Conservation (phyloP, 2,329 filamentous ascomycete species). For the Aspergillus awamori region DNA sequence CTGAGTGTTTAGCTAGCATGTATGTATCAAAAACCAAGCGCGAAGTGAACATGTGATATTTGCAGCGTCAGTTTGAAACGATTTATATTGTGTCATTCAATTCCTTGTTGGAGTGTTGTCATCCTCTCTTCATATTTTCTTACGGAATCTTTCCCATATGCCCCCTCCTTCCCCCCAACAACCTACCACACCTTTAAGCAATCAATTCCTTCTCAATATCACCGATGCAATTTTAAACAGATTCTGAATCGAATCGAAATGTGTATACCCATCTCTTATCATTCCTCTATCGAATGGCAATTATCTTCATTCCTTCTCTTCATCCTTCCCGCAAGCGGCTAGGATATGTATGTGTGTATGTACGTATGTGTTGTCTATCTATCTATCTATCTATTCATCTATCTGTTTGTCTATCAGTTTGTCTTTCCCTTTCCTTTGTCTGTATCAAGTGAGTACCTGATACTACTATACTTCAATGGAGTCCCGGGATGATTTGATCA, state of each 20-base stretch:
- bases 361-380: too few relatives aligned
- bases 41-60: neutral
- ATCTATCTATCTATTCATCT: neutral
- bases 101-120: neutral
- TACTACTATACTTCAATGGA: neutral
- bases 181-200: neutral
- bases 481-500: neutral
- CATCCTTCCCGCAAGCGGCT: neutral
- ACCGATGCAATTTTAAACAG: neutral
- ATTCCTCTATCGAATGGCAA: neutral
- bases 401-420: neutral
- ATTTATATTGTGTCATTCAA: neutral
- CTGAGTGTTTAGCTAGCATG: neutral
- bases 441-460: neutral
- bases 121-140: neutral
- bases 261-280: slow-evolving; percentile 8
- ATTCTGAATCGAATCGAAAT: slow-evolving; percentile 1
- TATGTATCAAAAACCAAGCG: slow-evolving; percentile 3
- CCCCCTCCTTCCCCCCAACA: neutral
- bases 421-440: neutral
- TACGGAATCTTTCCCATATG: neutral
- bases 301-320: neutral
- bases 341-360: too few relatives aligned
- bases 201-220: neutral
- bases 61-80: too few relatives aligned